Percentiles rank a stretch among this genome's conserved stretches.
phyloP scores from a whole-genome alignment of 169 alveolate genomes.

The Plasmodium knowlesi region DNA sequence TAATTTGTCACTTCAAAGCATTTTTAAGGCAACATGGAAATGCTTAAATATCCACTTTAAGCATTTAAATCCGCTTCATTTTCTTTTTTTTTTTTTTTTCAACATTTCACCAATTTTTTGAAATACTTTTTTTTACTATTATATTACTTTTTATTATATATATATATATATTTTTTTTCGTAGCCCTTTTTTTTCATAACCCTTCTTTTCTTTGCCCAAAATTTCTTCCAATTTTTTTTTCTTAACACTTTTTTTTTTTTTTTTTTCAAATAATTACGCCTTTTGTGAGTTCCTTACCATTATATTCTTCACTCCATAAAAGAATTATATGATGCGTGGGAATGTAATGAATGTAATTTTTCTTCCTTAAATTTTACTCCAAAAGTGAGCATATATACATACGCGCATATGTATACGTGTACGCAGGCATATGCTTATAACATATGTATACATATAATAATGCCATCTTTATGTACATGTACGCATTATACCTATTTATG shows the following conservation, averaged over 20 bases:
- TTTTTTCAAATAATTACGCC: background rate
- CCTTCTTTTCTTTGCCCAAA: background rate
- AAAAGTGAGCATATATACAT: background rate
- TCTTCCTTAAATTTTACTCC: background rate
- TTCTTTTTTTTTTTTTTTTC: constrained; percentile 3
- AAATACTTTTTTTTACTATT: background rate
- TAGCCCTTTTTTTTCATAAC: background rate
- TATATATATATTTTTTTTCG: constrained; percentile 1
- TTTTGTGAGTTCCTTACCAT: constrained; percentile 6
- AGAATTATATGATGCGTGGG: constrained; percentile 8
- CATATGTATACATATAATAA: background rate
- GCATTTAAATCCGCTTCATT: background rate
- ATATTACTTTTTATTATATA: no score
- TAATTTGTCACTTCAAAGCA: constrained; percentile 16
- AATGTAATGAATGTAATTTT: background rate
- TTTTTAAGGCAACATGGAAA: constrained; percentile 26
- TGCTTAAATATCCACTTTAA: constrained; percentile 5
- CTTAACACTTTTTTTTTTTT: background rate
- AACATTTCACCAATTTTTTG: background rate
- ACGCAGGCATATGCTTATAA: background rate
- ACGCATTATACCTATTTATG: background rate
- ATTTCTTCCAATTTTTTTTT: background rate
- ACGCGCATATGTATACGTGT: background rate
- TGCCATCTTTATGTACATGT: background rate
- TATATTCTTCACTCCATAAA: background rate